Base-by-base conservation (phyloP, 2,329 filamentous ascomycete genomes). In the Trichophyton benhamiae region DNA sequence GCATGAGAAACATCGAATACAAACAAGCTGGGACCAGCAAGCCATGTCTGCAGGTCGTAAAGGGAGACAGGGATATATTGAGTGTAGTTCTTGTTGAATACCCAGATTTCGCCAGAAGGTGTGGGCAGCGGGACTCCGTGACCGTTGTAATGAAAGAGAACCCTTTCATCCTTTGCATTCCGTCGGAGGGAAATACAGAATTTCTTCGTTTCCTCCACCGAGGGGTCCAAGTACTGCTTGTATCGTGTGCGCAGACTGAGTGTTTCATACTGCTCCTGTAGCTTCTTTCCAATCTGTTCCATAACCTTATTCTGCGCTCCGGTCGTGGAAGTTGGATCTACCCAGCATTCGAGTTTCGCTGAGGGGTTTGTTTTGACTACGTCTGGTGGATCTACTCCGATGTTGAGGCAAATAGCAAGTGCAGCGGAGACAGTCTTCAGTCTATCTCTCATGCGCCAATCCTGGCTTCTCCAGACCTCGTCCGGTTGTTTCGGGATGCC, bases 1-100 rank as follows among this genome's bases (percentile, higher is more conserved):
- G 94, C 91, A 74, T 96, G 91, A 15, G 92, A 96, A 70, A 94
- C 96, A 75, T 99, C 94, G 82, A 95, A 99, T 38, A 99, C 94
- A 70, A 95, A 99, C 49, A 99, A 86, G 63, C 91, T 96, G 0
- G 94, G 94, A 0, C 91, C 92, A 64, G 92, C 91, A 6, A 99
- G 83, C 94, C 94, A 99, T 62, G 89, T 87, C 74, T 97, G 92
- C 52, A 99, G 77, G 71, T 99, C 94, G 69, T 95, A 96, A 7
- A 99, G 78, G 0, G 92, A 96, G 49, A 99, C 89, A 0, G 94
- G 94, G 48, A 99, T 99, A 72, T 99, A 99, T 75, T 99, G 94
- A 0, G 94, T 99, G 72, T 96, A 99, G 67, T 90, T 97, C 68
- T 94, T 92, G 75, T 99, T 99, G 74, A 99, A 99, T 3, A 97